phyloP scores from a whole-genome alignment of 257 asterid genomes.

The Penstemon newberryi region DNA sequence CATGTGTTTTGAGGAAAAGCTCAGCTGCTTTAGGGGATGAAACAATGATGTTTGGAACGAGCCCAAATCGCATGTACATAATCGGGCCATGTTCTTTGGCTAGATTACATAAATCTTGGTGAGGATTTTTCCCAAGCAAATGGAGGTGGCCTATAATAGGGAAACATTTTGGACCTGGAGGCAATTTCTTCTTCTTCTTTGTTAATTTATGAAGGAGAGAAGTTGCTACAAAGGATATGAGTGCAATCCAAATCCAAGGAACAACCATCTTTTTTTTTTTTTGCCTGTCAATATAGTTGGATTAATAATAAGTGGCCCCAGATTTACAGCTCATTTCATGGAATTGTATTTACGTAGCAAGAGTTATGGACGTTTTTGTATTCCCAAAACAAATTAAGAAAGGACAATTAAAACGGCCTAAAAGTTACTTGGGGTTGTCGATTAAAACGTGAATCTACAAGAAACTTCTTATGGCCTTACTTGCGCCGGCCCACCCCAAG shows the following conservation, averaged over 20 bases:
- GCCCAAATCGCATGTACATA: slow-evolving; percentile 14
- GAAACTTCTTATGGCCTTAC: no score
- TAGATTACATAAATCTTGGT: slow-evolving; percentile 9
- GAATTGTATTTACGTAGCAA: no score
- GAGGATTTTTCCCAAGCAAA: slow-evolving; percentile 18
- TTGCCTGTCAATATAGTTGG: neutral
- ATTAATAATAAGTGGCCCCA: no score
- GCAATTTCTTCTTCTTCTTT: slow-evolving; percentile 5
- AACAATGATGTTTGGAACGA: slow-evolving; percentile 11
- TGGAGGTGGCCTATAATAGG: slow-evolving; percentile 22
- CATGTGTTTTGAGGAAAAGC: slow-evolving; percentile 24
- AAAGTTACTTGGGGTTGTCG: no score
- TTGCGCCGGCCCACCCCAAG: no score
- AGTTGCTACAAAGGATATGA: neutral
- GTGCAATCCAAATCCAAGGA: slow-evolving; percentile 2
- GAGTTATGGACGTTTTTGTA: no score
- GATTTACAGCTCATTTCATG: no score
- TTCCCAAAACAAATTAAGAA: no score
- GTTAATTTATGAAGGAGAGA: neutral
- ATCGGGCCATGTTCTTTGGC: slow-evolving; percentile 22
- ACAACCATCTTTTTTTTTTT: neutral
- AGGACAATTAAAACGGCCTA: no score
- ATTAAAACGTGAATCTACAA: no score
- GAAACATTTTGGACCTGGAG: slow-evolving; percentile 17
- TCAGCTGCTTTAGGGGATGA: slow-evolving; percentile 23